A percentile compares a stretch with the other conserved stretches of the same genome.
Conservation (phyloP, 1,284 basidiomycete genomes). For the Apiotrichum veenhuisii region DNA sequence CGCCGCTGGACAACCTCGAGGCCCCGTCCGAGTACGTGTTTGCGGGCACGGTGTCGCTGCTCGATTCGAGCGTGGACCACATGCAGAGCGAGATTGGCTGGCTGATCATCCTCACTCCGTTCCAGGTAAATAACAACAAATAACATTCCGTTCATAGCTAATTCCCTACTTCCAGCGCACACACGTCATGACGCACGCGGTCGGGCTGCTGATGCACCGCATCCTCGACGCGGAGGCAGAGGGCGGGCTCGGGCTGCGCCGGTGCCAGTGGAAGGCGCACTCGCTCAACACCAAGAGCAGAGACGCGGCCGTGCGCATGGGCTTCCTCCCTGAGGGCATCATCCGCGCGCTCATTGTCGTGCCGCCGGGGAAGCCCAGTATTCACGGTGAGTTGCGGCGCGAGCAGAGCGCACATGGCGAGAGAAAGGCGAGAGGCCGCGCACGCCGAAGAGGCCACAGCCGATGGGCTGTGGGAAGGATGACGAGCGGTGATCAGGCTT, state of each 20-base stretch:
- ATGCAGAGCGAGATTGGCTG: constrained; percentile 40
- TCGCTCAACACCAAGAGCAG: constrained; percentile 31
- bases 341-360: constrained; percentile 30
- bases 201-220: constrained; percentile 38
- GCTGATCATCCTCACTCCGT: constrained; percentile 35
- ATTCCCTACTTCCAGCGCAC: constrained; percentile 36
- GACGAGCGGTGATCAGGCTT: no score
- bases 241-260: constrained; percentile 38
- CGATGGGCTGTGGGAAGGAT: no score
- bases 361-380: constrained; percentile 29
- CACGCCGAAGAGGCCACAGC: no score
- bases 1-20: constrained; percentile 23
- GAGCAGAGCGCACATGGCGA: no score
- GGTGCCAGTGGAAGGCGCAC: constrained; percentile 43
- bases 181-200: constrained; percentile 41
- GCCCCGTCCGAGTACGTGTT: constrained; percentile 31
- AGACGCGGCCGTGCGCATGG: constrained; percentile 32
- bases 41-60: constrained; percentile 36
- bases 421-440: no score
- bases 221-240: constrained; percentile 32
- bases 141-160: no score
- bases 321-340: constrained; percentile 34
- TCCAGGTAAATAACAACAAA: constrained; percentile 38
- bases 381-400: constrained; percentile 27
- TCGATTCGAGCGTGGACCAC: constrained; percentile 24